Evolutionary conservation across 306 rosid species (phyloP).

Genomic region (Malus asiatica): DNA sequence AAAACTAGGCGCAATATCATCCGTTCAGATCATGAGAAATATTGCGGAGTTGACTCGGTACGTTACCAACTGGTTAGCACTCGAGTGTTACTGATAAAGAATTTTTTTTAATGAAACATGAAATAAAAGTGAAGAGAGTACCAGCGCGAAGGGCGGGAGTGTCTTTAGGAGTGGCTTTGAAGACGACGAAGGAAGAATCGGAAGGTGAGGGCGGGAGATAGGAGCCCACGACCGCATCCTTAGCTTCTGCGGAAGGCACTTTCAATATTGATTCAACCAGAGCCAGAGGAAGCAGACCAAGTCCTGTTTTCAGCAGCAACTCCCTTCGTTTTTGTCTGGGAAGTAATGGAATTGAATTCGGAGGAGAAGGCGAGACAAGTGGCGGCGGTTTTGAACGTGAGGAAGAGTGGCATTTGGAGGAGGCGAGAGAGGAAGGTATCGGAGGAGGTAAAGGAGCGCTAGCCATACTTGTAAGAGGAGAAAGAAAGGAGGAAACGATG

Average conservation of each 20-base stretch:
- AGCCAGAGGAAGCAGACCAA: slow-evolving; percentile 38
- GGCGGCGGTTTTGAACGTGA: slow-evolving; percentile 24
- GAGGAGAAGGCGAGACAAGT: background rate
- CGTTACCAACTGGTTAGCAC: too few species aligned
- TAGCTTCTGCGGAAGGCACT: slow-evolving; percentile 37
- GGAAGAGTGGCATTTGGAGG: background rate
- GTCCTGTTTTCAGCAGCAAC: slow-evolving; percentile 36
- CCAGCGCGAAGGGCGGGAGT: slow-evolving; percentile 99
- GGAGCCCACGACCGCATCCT: slow-evolving; percentile 72
- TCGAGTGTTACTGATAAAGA: too few species aligned
- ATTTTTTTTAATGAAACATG: accelerated
- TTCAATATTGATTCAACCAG: slow-evolving; percentile 12
- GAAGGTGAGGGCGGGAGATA: slow-evolving; percentile 65
- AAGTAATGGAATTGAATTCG: background rate
- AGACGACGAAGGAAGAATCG: slow-evolving; percentile 79
- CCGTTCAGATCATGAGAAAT: too few species aligned
- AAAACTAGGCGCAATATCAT: too few species aligned
- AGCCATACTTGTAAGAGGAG: slow-evolving; percentile 26
- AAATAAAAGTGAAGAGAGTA: slow-evolving; percentile 14
- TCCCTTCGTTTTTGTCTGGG: slow-evolving; percentile 32
- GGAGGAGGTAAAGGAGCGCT: slow-evolving; percentile 12
- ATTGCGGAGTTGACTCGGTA: too few species aligned
- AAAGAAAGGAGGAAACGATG: background rate
- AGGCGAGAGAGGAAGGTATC: slow-evolving; percentile 20
- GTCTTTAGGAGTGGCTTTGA: slow-evolving; percentile 75